Evolutionary conservation across 1,284 basidiomycete genomes (phyloP), one percentile per base, ranked within the genome.

Genomic region (Leccinum fuscescens): DNA sequence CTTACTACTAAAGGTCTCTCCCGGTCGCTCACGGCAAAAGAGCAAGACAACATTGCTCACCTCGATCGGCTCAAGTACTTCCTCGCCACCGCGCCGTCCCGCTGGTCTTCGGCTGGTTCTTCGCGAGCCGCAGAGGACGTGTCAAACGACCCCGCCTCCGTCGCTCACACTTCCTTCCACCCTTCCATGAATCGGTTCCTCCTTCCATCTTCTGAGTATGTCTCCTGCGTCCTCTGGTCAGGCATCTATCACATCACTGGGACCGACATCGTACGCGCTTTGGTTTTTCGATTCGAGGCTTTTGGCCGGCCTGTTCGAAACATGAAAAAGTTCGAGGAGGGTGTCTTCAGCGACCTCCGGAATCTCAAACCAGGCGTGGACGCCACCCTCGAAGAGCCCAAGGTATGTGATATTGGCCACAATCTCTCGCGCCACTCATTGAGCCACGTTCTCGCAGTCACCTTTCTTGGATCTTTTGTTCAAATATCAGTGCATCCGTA

Each of bases 401-500:
- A 96, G 86, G 93, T 93, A 60, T 55, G 80, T 62, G 37, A 31
- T 58, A 1, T 11, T 20, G 5, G 39, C 31, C 52, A 39, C 29
- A 20, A 37, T 24, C 44, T 37, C 53, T 54, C 37, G 5, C n/a
- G 7, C 31, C 33, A 55, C 54, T 8, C 53, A 14, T 46, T 9
- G 46, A 51, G 62, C 59, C 57, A 64, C 22, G 15, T 22, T 49
- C 49, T 35, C 54, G 11, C 12, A 93, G 92, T 92, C 89, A n/a
- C 88, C 88, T n/a, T 90, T 94, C 81, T 80, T 97, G 15, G 93
- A 96, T 70, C 81, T 95, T 35, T 79, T 97, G 14, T 96, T 96
- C 86, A 94, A 94, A 75, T 94, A 93, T 69, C 93, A 94, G 70
- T 95, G 93, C 74, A 96, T 97, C 64, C 86, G 94, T 48, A 96